These are phyloP conservation scores for Ophiostoma australiae DNA, from an alignment of 2,329 filamentous ascomycete genomes.

Conservation along the genomic window DNA sequence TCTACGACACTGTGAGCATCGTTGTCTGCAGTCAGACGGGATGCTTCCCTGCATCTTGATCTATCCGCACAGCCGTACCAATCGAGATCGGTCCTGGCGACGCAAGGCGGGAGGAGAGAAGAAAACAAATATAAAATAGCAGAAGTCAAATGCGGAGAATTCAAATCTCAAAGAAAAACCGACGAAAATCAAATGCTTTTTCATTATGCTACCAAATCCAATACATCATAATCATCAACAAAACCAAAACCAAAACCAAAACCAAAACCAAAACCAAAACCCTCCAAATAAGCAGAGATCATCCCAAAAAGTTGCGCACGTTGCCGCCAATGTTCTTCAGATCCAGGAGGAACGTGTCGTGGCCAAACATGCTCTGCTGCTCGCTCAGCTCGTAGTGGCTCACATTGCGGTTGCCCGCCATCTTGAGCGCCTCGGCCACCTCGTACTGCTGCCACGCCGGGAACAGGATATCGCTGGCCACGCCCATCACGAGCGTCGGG, in stretches of 20 bases:
- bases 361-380: constrained; percentile 89
- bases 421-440: constrained; percentile 75
- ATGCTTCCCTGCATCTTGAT: too few relatives aligned
- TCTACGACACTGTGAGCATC: too few relatives aligned
- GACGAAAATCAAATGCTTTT: neutral
- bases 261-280: neutral
- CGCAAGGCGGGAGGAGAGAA: too few relatives aligned
- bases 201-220: neutral
- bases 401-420: constrained; percentile 73
- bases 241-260: neutral
- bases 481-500: constrained; percentile 83
- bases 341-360: constrained; percentile 93
- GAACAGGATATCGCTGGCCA: constrained; percentile 93
- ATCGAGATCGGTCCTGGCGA: too few relatives aligned
- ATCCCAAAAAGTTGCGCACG: constrained; percentile 72
- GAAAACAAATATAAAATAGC: neutral
- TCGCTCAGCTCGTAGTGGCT: constrained; percentile 88
- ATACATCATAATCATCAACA: neutral
- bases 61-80: neutral
- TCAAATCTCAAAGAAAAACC: neutral
- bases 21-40: too few relatives aligned
- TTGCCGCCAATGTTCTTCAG: constrained; percentile 85
- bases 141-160: neutral
- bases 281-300: constrained; percentile 15
- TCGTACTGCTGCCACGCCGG: constrained; percentile 97